Evolutionary conservation across 2,329 filamentous ascomycete species (phyloP), one percentile per base, ranked within the genome.

Genomic region (Akanthomyces dipterigenus): DNA sequence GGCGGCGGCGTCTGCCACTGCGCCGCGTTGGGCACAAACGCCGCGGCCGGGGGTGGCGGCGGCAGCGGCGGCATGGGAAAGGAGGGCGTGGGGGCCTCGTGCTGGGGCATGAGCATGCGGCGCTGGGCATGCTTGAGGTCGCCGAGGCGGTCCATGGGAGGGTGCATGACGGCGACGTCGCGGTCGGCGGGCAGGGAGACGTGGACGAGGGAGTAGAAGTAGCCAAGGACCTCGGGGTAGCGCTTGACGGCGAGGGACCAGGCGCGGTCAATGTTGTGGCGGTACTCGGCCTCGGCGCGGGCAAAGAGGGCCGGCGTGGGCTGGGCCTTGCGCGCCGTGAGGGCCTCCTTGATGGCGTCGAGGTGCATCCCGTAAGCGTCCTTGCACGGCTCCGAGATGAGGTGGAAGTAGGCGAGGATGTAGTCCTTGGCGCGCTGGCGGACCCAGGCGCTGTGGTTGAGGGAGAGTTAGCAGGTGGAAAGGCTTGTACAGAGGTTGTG

Each of bases 211-310:
- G 84, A 80, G 73, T 88, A 93, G 70, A 89, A 93, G 73, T 93
- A 91, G 73, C 91, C 87, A 60, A 93, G 78, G n/a, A 93, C 86
- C 70, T 92, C 88, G 5, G 89, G 90, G 67, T 93, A 93, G 60
- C 86, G 82, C 67, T 90, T 83, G 43, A 92, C 89, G 53, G 86
- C 88, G 34, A 83, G 80, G 68, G 87, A 83, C 89, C 89, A 93
- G 75, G 92, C 89, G 64, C 89, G 86, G 68, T 92, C 88, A 68
- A 92, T 88, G 63, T 88, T 88, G 55, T 84, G 82, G 74, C 91
- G 90, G 63, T 91, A 79, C 54, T 82, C 80, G 18, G 80, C 79
- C 68, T 91, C 83, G 26, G 88, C 88, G 61, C 83, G 80, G 43
- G 81, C 77, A 57, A 91, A 82, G 69, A 91, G 82, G 65, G 75